Percentiles rank a stretch among this genome's conserved stretches.
These are phyloP conservation scores for Parasitella parasitica DNA, from an alignment of 371 early-diverging fungal genomes.

Conservation along the genomic window DNA sequence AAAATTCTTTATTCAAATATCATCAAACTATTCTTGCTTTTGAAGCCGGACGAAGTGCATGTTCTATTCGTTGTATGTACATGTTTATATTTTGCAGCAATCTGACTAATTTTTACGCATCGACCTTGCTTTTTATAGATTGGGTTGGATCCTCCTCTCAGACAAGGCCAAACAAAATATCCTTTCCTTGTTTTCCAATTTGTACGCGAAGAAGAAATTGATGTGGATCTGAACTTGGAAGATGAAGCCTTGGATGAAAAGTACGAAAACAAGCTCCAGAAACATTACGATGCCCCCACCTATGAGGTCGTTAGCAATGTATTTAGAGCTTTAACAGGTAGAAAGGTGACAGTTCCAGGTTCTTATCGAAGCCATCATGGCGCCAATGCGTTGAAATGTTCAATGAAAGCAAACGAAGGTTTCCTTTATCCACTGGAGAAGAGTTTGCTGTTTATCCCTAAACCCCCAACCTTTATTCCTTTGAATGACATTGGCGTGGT, in stretches of 20 bases:
- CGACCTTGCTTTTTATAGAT: conserved; percentile 64
- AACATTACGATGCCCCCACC: conserved; percentile 87
- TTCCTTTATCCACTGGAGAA: conserved; percentile 94
- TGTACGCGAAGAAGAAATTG: conserved; percentile 88
- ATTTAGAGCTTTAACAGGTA: conserved; percentile 84
- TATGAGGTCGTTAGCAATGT: conserved; percentile 89
- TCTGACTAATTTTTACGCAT: no score
- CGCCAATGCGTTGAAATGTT: conserved; percentile 90
- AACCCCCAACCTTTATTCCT: conserved; percentile 90
- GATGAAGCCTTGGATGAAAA: conserved; percentile 67
- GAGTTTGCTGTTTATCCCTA: conserved; percentile 93
- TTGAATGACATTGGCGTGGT: conserved; percentile 85
- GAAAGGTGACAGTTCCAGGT: conserved; percentile 79
- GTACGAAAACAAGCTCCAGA: conserved; percentile 80
- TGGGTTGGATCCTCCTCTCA: conserved; percentile 94
- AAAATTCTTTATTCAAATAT: conserved; percentile 89
- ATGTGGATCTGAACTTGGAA: conserved; percentile 80
- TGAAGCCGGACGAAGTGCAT: conserved; percentile 94
- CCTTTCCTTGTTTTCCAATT: conserved; percentile 97
- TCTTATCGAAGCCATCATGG: conserved; percentile 71
- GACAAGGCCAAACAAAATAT: conserved; percentile 99
- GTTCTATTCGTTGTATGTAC: conserved; percentile 77
- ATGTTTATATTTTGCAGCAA: neutral
- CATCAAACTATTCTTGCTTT: conserved; percentile 81
- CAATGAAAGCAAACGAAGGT: conserved; percentile 98